Percentiles rank a stretch among this genome's conserved stretches.
phyloP scores from a whole-genome alignment of 805 yeast species.

The Wickerhamiella sorbophila region DNA sequence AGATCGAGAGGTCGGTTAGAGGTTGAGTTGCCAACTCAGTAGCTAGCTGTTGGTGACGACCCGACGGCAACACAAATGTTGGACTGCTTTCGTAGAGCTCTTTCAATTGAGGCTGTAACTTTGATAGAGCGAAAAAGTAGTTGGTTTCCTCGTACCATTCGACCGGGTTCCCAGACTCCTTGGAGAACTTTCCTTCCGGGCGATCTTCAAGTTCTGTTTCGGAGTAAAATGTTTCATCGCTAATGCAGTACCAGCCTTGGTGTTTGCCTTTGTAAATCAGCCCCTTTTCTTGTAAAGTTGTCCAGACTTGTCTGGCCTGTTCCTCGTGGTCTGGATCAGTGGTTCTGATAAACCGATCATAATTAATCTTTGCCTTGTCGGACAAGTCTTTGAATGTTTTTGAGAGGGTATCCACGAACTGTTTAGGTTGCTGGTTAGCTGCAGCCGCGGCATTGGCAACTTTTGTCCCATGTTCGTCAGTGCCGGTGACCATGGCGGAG shows the following conservation, averaged over 20 bases:
- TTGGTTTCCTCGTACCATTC: slow-evolving; percentile 64
- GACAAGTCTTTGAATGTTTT: slow-evolving; percentile 53
- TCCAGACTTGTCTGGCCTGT: slow-evolving; percentile 63
- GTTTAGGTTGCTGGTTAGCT: slow-evolving; percentile 40
- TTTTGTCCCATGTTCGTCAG: slow-evolving; percentile 94
- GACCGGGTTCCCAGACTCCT: slow-evolving; percentile 68
- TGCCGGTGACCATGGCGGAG: slow-evolving; percentile 67
- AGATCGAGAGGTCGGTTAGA: slow-evolving; percentile 64
- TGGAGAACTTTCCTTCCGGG: slow-evolving; percentile 25
- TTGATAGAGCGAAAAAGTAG: slow-evolving; percentile 66
- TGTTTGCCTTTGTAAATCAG: slow-evolving; percentile 72
- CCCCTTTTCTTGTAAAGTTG: slow-evolving; percentile 40
- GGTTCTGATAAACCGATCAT: slow-evolving; percentile 75
- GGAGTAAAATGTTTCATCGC: slow-evolving; percentile 91
- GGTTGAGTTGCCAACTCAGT: slow-evolving; percentile 35
- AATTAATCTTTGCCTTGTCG: slow-evolving; percentile 37
- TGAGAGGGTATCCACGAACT: slow-evolving; percentile 59
- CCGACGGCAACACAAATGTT: slow-evolving; percentile 49
- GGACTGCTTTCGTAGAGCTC: slow-evolving; percentile 36
- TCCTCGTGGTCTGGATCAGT: slow-evolving; percentile 67
- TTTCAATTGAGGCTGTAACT: slow-evolving; percentile 43
- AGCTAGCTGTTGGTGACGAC: slow-evolving; percentile 40
- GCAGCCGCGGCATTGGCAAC: slow-evolving; percentile 72
- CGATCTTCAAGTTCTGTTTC: slow-evolving; percentile 46
- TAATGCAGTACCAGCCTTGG: slow-evolving; percentile 86